Evolutionary conservation across 1,139 yeast species (phyloP).

Genomic region (Ogataea hybrid): DNA sequence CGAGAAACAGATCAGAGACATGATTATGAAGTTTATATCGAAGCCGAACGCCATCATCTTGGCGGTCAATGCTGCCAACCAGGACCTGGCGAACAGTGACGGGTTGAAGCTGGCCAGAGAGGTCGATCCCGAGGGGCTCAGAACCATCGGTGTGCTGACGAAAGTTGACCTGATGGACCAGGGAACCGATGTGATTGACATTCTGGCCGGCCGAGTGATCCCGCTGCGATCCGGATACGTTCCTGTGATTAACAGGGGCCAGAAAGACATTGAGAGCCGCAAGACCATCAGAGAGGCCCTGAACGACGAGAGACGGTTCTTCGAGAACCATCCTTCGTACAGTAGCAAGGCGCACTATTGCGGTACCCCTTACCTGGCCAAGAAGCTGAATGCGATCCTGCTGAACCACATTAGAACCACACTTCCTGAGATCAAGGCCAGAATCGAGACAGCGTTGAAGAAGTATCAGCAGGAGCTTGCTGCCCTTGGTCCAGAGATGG

Average conservation of each 20-base stretch:
- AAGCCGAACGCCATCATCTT: conserved; percentile 95
- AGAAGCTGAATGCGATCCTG: conserved; percentile 84
- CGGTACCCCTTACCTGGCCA: conserved; percentile 98
- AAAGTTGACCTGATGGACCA: conserved; percentile 97
- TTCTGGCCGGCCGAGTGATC: conserved; percentile 92
- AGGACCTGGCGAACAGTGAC: conserved; percentile 96
- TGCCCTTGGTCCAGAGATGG: conserved; percentile 78
- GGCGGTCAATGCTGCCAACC: conserved; percentile 95
- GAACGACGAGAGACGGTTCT: conserved; percentile 72
- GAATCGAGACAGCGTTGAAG: conserved; percentile 80
- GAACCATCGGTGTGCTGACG: conserved; percentile 96
- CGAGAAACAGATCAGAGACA: conserved; percentile 90
- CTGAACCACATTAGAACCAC: conserved; percentile 93
- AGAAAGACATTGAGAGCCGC: conserved; percentile 84
- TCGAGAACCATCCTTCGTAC: conserved; percentile 74
- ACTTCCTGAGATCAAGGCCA: conserved; percentile 87
- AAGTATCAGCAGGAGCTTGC: conserved; percentile 79
- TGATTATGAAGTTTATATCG: conserved; percentile 90
- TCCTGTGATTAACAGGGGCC: conserved; percentile 97
- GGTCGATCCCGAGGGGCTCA: conserved; percentile 95
- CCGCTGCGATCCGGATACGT: conserved; percentile 96
- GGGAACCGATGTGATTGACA: conserved; percentile 98
- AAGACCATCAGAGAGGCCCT: conserved; percentile 90
- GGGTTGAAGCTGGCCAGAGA: conserved; percentile 96
- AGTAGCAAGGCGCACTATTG: conserved; percentile 79